Conservation (phyloP, 2,329 filamentous ascomycete species). For the Trichoderma semiorbis region DNA sequence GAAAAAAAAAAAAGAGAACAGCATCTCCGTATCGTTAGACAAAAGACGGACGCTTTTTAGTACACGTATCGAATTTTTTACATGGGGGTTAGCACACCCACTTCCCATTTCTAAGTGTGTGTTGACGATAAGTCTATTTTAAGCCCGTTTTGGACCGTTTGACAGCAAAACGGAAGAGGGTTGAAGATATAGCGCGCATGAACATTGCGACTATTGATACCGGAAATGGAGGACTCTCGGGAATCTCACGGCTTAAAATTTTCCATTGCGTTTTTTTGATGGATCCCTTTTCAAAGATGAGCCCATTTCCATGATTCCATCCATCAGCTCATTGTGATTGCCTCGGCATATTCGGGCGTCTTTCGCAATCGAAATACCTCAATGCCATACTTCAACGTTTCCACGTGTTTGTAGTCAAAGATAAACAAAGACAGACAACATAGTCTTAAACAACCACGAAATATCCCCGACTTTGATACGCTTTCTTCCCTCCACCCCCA, state of each 20-base stretch:
- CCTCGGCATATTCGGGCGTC: neutral
- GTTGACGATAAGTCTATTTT: neutral
- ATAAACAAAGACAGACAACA: neutral
- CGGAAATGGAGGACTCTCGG: neutral
- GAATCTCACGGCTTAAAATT: neutral
- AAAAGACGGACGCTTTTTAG: neutral
- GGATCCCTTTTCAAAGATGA: neutral
- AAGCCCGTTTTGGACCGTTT: neutral
- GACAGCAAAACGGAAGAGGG: neutral
- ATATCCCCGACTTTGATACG: neutral
- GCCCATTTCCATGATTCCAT: neutral
- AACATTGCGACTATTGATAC: neutral
- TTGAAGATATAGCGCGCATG: neutral
- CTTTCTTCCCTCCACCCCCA: neutral
- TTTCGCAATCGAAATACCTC: neutral
- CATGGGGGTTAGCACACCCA: neutral
- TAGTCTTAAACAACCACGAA: neutral
- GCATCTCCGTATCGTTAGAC: neutral
- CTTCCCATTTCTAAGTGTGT: neutral
- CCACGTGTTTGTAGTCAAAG: neutral
- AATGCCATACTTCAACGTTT: neutral
- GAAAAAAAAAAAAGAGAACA: neutral
- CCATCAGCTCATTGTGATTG: neutral
- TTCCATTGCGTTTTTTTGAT: neutral
- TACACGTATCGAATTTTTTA: neutral